phyloP scores from a whole-genome alignment of 306 rosid species.

The Citrullus colocynthis region DNA sequence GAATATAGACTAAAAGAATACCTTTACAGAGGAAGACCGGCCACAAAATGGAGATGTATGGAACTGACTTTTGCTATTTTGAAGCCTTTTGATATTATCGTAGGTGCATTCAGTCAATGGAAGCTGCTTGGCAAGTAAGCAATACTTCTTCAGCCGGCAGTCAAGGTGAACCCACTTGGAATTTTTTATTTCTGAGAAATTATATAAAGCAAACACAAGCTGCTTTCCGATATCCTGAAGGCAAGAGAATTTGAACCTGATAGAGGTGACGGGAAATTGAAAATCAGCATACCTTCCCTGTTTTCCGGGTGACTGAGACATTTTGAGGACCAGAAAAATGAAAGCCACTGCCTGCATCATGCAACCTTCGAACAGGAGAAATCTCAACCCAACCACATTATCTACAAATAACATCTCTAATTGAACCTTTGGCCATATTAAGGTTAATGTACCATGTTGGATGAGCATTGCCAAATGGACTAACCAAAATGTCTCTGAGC shows the following conservation, averaged over 20 bases:
- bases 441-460: slow-evolving; percentile 43
- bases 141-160: slow-evolving; percentile 46
- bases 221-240: slow-evolving; percentile 42
- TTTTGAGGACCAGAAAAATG: slow-evolving; percentile 40
- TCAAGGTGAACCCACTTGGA: slow-evolving; percentile 70
- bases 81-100: slow-evolving; percentile 72
- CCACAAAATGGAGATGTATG: slow-evolving; percentile 15
- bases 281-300: slow-evolving; percentile 34
- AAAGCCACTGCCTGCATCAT: slow-evolving; percentile 54
- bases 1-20: slow-evolving; percentile 10
- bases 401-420: slow-evolving; percentile 90
- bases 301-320: slow-evolving; percentile 38
- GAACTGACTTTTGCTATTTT: slow-evolving; percentile 33
- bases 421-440: slow-evolving; percentile 60
- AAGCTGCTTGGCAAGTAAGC: slow-evolving; percentile 58
- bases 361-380: slow-evolving; percentile 71
- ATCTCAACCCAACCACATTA: slow-evolving; percentile 72
- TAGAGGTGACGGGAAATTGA: slow-evolving; percentile 67
- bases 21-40: slow-evolving; percentile 44
- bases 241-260: slow-evolving; percentile 66
- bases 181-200: slow-evolving; percentile 42
- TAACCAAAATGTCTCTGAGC: slow-evolving; percentile 33
- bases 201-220: slow-evolving; percentile 60
- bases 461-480: slow-evolving; percentile 32
- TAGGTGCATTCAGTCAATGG: slow-evolving; percentile 77